phyloP scores from a whole-genome alignment of 179 eudicot genomes.

The Vitellaria paradoxa region DNA sequence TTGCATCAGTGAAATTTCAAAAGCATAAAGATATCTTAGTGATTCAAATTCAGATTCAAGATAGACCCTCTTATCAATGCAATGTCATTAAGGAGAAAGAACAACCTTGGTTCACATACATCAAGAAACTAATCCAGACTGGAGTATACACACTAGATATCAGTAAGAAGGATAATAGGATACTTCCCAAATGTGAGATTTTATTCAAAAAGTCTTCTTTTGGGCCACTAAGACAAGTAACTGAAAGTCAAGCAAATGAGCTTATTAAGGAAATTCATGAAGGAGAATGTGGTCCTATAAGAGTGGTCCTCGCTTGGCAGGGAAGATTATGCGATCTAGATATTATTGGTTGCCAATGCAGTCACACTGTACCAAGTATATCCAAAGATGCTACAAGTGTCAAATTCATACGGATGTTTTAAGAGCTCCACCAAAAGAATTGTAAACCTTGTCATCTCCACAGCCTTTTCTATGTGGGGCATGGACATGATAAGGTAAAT shows the following conservation, averaged over 20 bases:
- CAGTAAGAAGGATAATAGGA: not conserved
- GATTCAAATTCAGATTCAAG: not conserved
- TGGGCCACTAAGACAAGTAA: not conserved
- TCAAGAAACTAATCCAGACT: not conserved
- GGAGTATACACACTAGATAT: not conserved
- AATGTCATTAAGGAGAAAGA: not conserved
- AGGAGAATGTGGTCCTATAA: too few relatives aligned
- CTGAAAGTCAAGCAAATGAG: too few relatives aligned
- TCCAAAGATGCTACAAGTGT: not conserved
- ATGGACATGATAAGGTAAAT: conserved; percentile 11
- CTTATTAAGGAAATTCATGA: too few relatives aligned
- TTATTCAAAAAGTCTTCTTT: not conserved
- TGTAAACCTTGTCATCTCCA: too few relatives aligned
- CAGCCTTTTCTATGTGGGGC: not conserved
- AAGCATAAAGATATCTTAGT: not conserved
- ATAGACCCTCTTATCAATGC: not conserved
- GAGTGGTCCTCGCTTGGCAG: not conserved
- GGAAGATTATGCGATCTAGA: too few relatives aligned
- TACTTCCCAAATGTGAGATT: not conserved
- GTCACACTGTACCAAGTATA: too few relatives aligned
- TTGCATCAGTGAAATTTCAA: not conserved
- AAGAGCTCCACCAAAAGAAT: too few relatives aligned
- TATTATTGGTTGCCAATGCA: too few relatives aligned
- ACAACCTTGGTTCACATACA: not conserved
- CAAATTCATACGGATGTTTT: too few relatives aligned